Evolutionary conservation across 192 early-diverging fungal genomes (phyloP), one percentile per base, ranked within the genome.

Genomic region (Coemansia sp.): DNA sequence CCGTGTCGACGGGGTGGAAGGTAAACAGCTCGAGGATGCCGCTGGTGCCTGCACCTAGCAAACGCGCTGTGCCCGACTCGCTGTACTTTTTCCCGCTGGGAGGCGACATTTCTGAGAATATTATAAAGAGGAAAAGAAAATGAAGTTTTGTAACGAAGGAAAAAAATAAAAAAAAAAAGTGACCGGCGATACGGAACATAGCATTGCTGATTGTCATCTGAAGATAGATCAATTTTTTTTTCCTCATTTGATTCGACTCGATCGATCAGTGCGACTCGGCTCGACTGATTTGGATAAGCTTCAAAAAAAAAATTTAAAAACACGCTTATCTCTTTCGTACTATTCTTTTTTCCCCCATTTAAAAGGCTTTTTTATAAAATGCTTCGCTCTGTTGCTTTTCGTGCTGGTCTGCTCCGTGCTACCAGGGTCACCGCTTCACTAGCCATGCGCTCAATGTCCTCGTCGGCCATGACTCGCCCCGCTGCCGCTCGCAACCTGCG

Each of bases 1-100:
- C 91, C 3, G 96, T 99, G 85, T 99, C 96, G 53, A 99, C 94
- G 41, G 96, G 96, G 84, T 99, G 97, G 91, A 99, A 99, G 60
- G 91, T 89, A 66, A 97, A 86, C 65, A 99, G 87, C 86, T 99
- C 97, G 38, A 98, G 88, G 74, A 98, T 91, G 49, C 97, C 97
- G 52, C 95, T 92, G 53, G 92, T 89, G 44, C 88, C 97, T 41
- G 95, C 90, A 63, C 97, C 97, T 36, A 95, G 79, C 74, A 99
- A 81, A 65, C 95, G 91, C 72, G 97, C 95, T 24, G 91, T 86
- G 52, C 87, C 91, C 39, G 95, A 97, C 80, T 97, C 97, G 74
- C 90, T 89, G 76, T 92, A 85, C 81, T 87, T 91, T 75, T 84
- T 87, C 49, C 83, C 75, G 65, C 79, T 65, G 66, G 84, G 69